Base-by-base conservation (phyloP, 2,329 filamentous ascomycete genomes). In the Penicillium brevicompactum region DNA sequence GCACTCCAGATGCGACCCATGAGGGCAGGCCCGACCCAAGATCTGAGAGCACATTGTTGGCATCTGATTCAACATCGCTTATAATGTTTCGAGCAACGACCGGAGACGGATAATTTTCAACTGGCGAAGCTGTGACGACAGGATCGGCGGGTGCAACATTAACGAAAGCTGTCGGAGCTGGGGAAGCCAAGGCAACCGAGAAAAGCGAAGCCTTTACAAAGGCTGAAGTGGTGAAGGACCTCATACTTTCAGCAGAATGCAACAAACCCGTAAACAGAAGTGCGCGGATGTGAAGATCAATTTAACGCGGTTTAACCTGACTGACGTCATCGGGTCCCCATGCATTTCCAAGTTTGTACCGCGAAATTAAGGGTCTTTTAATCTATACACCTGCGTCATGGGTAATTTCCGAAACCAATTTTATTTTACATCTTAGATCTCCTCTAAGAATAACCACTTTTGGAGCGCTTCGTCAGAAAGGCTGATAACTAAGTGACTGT, bases 1-100 rank as follows among this genome's bases (percentile, higher is more conserved):
- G 62, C 11, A 64, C 59, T 46, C 62, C 62, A 10, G 62, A 64
- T 24, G 62, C 62, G 7, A 63, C 60, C 62, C 62, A 63, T 0
- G 60, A 56, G 18, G 62, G 60, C 4, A 64, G 31, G 5, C 45
- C 55, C 10, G 62, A 62, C 1, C 62, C 62, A 46, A 64, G 44
- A 2, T 48, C 57, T 4, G 54, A 50, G 13, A 54, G 34, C 10
- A 49, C 21, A 27, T 32, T 45, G 10, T 21, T 16, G 6, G 31
- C 37, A 42, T 18, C 32, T 2, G 50, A 53, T 24, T 56, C 46
- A 30, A 53, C 51, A 10, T 54, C 50, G 27, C 54, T 58, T 27
- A 56, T 24, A n/a, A 54, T 54, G 51, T 54, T 45, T 46, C 54
- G 54, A 27, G 14, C 51, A 37, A 54, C 54, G 13, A 62, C 40